Conservation (phyloP, 192 early-diverging fungal species). For the Backusella morwellensis region DNA sequence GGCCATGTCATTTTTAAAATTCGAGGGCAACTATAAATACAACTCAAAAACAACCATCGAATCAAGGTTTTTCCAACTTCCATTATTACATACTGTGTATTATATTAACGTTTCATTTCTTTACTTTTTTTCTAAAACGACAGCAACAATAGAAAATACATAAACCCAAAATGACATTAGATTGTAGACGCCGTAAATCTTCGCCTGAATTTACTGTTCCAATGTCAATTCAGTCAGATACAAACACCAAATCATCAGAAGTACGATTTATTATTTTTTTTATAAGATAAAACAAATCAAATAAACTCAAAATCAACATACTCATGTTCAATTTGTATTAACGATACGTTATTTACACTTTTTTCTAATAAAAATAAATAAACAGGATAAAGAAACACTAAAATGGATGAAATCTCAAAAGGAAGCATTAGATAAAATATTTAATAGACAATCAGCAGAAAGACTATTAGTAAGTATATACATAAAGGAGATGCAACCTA, state of each 20-base stretch:
- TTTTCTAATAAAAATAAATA: neutral
- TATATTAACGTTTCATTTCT: neutral
- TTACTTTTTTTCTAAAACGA: neutral
- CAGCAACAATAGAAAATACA: neutral
- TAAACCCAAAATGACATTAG: neutral
- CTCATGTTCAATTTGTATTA: neutral
- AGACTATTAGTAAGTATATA: slow-evolving; percentile 4
- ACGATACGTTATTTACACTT: neutral
- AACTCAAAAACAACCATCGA: neutral
- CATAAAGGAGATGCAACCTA: neutral
- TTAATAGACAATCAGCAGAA: neutral
- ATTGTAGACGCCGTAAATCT: slow-evolving; percentile 3
- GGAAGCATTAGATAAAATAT: neutral
- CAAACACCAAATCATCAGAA: neutral
- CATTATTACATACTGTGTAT: neutral
- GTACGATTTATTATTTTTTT: neutral
- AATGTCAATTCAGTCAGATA: neutral
- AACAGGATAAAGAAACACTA: neutral
- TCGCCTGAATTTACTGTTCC: neutral
- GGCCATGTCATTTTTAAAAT: neutral
- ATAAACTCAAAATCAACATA: neutral
- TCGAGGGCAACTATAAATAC: slow-evolving; percentile 3
- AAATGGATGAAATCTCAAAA: neutral
- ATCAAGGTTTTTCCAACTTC: neutral
- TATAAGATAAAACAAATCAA: neutral